phyloP scores from a whole-genome alignment of 1,284 basidiomycete genomes.

The Sphagnurus paluster region DNA sequence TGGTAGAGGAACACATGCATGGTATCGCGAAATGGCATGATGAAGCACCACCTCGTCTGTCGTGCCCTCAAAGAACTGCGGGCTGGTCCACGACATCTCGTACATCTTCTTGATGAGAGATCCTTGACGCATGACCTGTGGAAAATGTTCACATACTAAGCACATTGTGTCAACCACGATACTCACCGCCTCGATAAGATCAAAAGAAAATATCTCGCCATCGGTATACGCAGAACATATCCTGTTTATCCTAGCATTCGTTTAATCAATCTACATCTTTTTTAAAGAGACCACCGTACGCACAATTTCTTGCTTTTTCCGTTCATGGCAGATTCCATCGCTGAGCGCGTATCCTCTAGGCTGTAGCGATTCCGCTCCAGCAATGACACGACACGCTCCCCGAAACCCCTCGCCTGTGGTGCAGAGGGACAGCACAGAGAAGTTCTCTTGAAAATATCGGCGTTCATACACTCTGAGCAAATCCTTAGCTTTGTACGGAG shows the following conservation, averaged over 20 bases:
- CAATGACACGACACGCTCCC: conserved; percentile 4
- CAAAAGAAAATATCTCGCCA: conserved; percentile 26
- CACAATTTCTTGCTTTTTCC: conserved; percentile 14
- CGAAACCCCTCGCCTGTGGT: no score
- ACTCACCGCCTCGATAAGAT: conserved; percentile 51
- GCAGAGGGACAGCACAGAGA: not conserved
- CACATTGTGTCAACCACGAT: not conserved
- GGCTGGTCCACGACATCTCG: conserved; percentile 50
- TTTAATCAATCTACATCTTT: not conserved
- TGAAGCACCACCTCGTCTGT: conserved; percentile 33
- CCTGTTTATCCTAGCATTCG: conserved; percentile 5
- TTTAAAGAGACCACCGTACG: not conserved
- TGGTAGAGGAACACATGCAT: conserved; percentile 30
- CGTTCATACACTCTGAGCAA: conserved; percentile 5
- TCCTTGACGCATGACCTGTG: conserved; percentile 55
- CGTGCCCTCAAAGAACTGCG: conserved; percentile 36
- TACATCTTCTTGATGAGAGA: conserved; percentile 56
- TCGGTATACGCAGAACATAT: conserved; percentile 10
- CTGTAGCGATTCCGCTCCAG: not conserved
- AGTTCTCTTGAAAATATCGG: conserved; percentile 7
- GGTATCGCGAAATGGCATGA: conserved; percentile 38
- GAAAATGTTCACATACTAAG: not conserved
- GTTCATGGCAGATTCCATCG: conserved; percentile 2
- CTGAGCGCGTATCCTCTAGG: not conserved
- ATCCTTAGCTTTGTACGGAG: no score